These are phyloP conservation scores for Musa schizocarpa DNA, from an alignment of 176 grass and related monocot species.

Conservation along the genomic window DNA sequence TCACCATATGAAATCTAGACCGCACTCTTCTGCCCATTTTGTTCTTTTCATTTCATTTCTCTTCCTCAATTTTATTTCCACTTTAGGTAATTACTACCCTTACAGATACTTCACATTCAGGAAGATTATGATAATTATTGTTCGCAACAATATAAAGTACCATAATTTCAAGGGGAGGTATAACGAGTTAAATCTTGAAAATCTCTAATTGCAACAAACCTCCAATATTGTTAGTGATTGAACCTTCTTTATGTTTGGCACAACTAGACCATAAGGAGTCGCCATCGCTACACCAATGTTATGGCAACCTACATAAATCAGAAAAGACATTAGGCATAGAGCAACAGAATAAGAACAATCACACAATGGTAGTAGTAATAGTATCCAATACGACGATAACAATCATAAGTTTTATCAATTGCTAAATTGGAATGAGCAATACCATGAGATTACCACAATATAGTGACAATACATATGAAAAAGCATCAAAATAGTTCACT, in stretches of 20 bases:
- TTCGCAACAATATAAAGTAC: background rate
- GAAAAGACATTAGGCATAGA: background rate
- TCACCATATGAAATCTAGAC: no score
- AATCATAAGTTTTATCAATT: background rate
- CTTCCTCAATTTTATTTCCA: no score
- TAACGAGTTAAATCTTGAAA: background rate
- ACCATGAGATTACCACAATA: no score
- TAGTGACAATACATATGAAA: no score
- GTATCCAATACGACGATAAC: background rate
- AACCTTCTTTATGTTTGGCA: constrained; percentile 91
- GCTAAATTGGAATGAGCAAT: no score
- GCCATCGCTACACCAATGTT: constrained; percentile 98
- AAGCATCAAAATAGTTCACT: no score
- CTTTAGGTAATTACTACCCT: background rate
- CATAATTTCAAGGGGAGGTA: background rate
- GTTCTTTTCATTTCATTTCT: no score
- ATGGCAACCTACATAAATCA: constrained; percentile 57
- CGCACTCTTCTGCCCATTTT: no score
- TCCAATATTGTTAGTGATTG: constrained; percentile 84
- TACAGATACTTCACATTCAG: background rate
- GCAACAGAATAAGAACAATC: background rate
- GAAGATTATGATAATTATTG: background rate
- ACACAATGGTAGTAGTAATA: background rate
- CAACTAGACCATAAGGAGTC: constrained; percentile 76
- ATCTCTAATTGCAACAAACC: constrained; percentile 29